Conservation (phyloP, 495 filamentous ascomycete species). For the Penicillium canariense region DNA sequence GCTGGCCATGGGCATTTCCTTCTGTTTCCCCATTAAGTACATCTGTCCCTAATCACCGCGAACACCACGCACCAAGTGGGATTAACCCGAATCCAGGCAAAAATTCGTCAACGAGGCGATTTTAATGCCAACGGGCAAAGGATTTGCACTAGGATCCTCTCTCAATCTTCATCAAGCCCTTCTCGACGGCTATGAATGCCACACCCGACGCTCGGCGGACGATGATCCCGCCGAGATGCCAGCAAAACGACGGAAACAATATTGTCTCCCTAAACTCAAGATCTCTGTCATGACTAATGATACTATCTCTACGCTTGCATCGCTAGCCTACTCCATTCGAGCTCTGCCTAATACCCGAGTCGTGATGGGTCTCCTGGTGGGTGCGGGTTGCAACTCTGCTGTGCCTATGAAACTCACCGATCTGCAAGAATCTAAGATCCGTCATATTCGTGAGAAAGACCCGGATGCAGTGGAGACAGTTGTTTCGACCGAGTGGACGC, state of each 20-base stretch:
- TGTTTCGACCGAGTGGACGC: slow-evolving; percentile 79
- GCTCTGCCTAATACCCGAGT: slow-evolving; percentile 61
- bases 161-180: slow-evolving; percentile 67
- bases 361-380: slow-evolving; percentile 71
- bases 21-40: slow-evolving; percentile 78
- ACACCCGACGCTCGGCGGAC: slow-evolving; percentile 33
- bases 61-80: background rate
- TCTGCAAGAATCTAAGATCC: slow-evolving; percentile 57
- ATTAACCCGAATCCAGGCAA: slow-evolving; percentile 49
- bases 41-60: background rate
- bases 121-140: slow-evolving; percentile 77
- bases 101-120: slow-evolving; percentile 65
- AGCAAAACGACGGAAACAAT: slow-evolving; percentile 32
- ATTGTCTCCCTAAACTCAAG: slow-evolving; percentile 56
- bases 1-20: slow-evolving; percentile 70
- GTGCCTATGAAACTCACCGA: slow-evolving; percentile 60
- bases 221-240: slow-evolving; percentile 20
- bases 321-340: slow-evolving; percentile 59
- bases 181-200: slow-evolving; percentile 59
- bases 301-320: slow-evolving; percentile 69
- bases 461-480: slow-evolving; percentile 53
- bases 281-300: slow-evolving; percentile 76
- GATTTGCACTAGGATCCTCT: slow-evolving; percentile 65
- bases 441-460: slow-evolving; percentile 27
- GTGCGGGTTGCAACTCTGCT: slow-evolving; percentile 75